Evolutionary conservation across 106 monocot genomes (phyloP).

Genomic region (Acanthochlamys bracteata): DNA sequence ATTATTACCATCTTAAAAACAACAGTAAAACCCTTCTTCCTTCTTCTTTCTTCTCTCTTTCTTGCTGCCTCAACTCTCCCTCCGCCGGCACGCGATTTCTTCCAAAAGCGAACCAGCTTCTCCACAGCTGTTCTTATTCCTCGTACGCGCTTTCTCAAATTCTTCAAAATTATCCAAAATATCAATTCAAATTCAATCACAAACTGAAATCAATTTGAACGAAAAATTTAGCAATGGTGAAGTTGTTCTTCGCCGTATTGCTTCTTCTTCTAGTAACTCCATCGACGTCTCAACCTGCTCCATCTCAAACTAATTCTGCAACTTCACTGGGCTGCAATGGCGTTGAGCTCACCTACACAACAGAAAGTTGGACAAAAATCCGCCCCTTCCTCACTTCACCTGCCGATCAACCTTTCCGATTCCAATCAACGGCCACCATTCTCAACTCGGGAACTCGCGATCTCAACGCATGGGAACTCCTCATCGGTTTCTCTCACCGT

Average conservation of each 20-base stretch:
- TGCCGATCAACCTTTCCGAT: conserved; percentile 37
- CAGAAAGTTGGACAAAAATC: conserved; percentile 13
- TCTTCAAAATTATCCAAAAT: not conserved
- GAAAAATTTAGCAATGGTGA: not conserved
- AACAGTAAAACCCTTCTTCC: no score
- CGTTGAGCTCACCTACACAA: conserved; percentile 30
- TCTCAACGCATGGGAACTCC: conserved; percentile 35
- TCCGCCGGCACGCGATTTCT: no score
- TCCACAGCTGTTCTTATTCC: not conserved
- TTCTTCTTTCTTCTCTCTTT: not conserved
- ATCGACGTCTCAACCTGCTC: not conserved
- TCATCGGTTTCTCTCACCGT: conserved; percentile 33
- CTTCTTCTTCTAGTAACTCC: not conserved
- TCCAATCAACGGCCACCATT: conserved; percentile 30
- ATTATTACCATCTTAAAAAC: no score
- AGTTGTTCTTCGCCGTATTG: not conserved
- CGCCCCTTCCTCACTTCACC: conserved; percentile 30
- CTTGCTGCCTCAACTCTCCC: not conserved
- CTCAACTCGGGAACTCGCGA: conserved; percentile 39
- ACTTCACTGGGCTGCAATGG: conserved; percentile 40
- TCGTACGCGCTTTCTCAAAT: not conserved
- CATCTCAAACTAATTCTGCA: conserved; percentile 1
- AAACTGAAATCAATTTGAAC: not conserved
- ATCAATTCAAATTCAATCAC: not conserved
- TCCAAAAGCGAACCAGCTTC: no score